Conservation (phyloP, 1,284 basidiomycete genomes). For the Boletus semigastroideus region DNA sequence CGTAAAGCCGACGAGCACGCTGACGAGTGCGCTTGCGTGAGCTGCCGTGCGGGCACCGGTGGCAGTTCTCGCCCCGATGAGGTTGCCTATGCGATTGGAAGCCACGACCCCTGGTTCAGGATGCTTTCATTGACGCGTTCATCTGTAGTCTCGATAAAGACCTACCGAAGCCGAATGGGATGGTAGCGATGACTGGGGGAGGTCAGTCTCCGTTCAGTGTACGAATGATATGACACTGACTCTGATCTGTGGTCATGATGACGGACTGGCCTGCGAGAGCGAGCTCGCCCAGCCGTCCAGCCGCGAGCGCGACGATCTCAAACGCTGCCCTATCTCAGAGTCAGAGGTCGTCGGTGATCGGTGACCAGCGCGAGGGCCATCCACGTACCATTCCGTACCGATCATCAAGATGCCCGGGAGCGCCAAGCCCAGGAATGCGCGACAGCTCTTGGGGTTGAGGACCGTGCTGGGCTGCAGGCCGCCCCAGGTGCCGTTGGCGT, state of each 20-base stretch:
- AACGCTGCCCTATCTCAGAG: constrained; percentile 74
- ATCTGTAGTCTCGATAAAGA: not conserved
- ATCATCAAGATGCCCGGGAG: constrained; percentile 76
- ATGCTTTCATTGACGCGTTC: not conserved
- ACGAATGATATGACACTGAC: constrained; percentile 34
- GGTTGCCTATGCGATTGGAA: constrained; percentile 71
- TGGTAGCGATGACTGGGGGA: constrained; percentile 25
- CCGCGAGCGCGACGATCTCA: constrained; percentile 77
- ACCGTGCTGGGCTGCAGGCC: constrained; percentile 49
- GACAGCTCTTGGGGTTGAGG: constrained; percentile 50
- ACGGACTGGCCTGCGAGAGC: constrained; percentile 74
- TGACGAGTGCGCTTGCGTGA: constrained; percentile 62
- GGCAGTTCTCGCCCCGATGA: constrained; percentile 61
- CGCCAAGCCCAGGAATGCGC: constrained; percentile 60
- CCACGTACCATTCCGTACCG: constrained; percentile 69
- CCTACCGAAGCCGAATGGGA: constrained; percentile 33
- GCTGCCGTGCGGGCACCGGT: constrained; percentile 57
- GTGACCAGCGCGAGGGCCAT: not conserved
- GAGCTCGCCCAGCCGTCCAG: constrained; percentile 63
- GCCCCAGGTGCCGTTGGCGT: constrained; percentile 61
- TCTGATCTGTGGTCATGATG: constrained; percentile 83
- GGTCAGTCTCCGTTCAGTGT: constrained; percentile 7
- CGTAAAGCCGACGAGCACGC: constrained; percentile 54
- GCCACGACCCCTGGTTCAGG: constrained; percentile 57
- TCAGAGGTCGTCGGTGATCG: not conserved